Evolutionary conservation across 495 filamentous ascomycete species (phyloP).

Genomic region (Penicillium arizonense): DNA sequence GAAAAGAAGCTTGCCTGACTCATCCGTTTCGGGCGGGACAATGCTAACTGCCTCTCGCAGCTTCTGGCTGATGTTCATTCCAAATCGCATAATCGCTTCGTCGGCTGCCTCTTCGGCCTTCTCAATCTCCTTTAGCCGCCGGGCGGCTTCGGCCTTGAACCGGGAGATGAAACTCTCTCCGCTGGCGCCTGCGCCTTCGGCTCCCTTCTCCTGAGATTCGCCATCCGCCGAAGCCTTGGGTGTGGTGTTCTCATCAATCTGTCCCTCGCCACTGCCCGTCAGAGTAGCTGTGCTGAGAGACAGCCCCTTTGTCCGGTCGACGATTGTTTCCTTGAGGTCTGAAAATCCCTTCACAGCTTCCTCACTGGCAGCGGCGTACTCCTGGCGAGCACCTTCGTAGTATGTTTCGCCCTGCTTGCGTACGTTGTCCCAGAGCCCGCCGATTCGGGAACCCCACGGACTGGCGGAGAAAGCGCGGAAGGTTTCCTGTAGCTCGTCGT

Average conservation of each 20-base stretch:
- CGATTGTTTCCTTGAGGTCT: slow-evolving; percentile 64
- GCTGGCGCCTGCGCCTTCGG: slow-evolving; percentile 58
- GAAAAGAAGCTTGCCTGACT: slow-evolving; percentile 63
- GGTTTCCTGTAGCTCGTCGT: slow-evolving; percentile 88
- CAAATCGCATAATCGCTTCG: slow-evolving; percentile 91
- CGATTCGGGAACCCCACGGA: slow-evolving; percentile 86
- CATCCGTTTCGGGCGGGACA: slow-evolving; percentile 59
- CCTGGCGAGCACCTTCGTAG: slow-evolving; percentile 79
- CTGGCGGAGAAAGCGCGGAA: slow-evolving; percentile 89
- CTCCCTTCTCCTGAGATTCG: slow-evolving; percentile 40
- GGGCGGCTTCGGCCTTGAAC: slow-evolving; percentile 76
- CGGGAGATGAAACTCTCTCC: slow-evolving; percentile 80
- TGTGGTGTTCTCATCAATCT: slow-evolving; percentile 35
- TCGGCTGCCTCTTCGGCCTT: slow-evolving; percentile 96
- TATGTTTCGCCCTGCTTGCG: slow-evolving; percentile 88
- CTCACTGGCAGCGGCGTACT: slow-evolving; percentile 72
- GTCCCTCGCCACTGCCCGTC: slow-evolving; percentile 20
- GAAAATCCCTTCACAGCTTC: slow-evolving; percentile 84
- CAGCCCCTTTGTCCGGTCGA: slow-evolving; percentile 69
- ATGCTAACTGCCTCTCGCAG: slow-evolving; percentile 89
- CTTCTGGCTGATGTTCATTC: slow-evolving; percentile 86
- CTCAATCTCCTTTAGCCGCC: slow-evolving; percentile 86
- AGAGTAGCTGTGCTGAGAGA: slow-evolving; percentile 56
- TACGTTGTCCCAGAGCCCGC: slow-evolving; percentile 84
- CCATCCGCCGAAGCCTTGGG: slow-evolving; percentile 30